These are phyloP conservation scores for Rhizoctonia solani DNA, from an alignment of 1,284 basidiomycete species.

Conservation along the genomic window DNA sequence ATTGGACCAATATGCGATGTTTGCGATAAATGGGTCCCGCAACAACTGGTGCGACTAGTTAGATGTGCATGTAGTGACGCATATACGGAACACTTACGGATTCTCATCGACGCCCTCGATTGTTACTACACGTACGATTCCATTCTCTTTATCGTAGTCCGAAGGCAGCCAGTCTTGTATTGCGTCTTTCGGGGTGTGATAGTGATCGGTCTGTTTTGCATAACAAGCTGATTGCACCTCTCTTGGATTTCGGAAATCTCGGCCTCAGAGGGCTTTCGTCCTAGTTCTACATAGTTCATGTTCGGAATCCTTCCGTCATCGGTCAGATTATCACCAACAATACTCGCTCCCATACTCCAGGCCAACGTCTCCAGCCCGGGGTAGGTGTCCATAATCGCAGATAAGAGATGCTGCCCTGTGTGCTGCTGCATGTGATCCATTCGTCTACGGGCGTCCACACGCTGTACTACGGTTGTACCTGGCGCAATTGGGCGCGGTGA, in stretches of 20 bases:
- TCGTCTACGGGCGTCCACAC: slow-evolving; percentile 11
- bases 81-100: slow-evolving; percentile 13
- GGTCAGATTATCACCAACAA: neutral
- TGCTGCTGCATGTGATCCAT: slow-evolving; percentile 37
- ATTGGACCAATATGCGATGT: slow-evolving; percentile 26
- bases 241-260: slow-evolving; percentile 33
- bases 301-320: neutral
- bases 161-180: slow-evolving; percentile 23
- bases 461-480: slow-evolving; percentile 14
- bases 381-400: slow-evolving; percentile 33
- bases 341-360: slow-evolving; percentile 32
- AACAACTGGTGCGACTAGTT: slow-evolving; percentile 19
- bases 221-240: slow-evolving; percentile 26
- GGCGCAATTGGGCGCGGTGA: slow-evolving; percentile 22
- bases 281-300: slow-evolving; percentile 30
- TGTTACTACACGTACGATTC: slow-evolving; percentile 33
- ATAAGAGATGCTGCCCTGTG: slow-evolving; percentile 34
- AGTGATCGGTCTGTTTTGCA: slow-evolving; percentile 10
- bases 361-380: slow-evolving; percentile 31
- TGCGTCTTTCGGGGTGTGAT: slow-evolving; percentile 16
- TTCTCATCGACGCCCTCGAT: slow-evolving; percentile 34
- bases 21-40: slow-evolving; percentile 35
- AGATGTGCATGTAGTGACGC: neutral
- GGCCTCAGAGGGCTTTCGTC: slow-evolving; percentile 22
- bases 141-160: slow-evolving; percentile 29